phyloP scores from a whole-genome alignment of 768 basidiomycete species.

The Amanita pseudoporphyria region DNA sequence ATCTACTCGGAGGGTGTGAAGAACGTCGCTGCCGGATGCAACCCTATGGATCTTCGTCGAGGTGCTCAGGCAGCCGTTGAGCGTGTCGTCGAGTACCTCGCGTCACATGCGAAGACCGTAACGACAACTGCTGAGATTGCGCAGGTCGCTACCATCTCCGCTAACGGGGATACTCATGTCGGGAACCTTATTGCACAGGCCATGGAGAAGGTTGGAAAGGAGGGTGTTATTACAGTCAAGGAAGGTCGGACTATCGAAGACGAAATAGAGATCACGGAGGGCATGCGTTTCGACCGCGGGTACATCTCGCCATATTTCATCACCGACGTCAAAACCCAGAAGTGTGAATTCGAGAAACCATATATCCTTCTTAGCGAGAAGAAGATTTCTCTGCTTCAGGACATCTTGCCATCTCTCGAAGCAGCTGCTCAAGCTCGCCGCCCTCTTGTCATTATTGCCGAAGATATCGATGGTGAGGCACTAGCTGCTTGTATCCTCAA shows the following conservation, averaged over 20 bases:
- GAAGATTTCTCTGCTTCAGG: slow-evolving; percentile 93
- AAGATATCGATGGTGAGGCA: slow-evolving; percentile 97
- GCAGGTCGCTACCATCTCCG: slow-evolving; percentile 95
- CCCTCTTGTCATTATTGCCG: slow-evolving; percentile 92
- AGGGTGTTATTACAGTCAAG: slow-evolving; percentile 99
- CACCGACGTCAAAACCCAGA: slow-evolving; percentile 95
- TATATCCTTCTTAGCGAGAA: slow-evolving; percentile 91
- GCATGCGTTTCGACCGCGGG: slow-evolving; percentile 99
- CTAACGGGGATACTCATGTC: slow-evolving; percentile 76
- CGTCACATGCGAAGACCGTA: slow-evolving; percentile 83
- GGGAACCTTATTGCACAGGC: slow-evolving; percentile 95
- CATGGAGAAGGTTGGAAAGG: slow-evolving; percentile 99
- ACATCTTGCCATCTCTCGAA: slow-evolving; percentile 90
- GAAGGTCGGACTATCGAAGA: slow-evolving; percentile 98
- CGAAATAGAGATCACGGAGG: slow-evolving; percentile 98
- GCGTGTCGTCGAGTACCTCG: slow-evolving; percentile 85
- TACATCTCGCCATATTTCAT: slow-evolving; percentile 98
- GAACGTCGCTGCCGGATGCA: slow-evolving; percentile 98
- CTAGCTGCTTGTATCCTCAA: slow-evolving; percentile 97
- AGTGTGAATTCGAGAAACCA: slow-evolving; percentile 96
- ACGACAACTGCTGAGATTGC: slow-evolving; percentile 98
- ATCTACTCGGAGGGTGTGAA: slow-evolving; percentile 99
- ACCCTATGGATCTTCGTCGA: slow-evolving; percentile 99
- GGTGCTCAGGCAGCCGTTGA: slow-evolving; percentile 96
- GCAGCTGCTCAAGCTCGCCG: slow-evolving; percentile 71